Percentiles rank a stretch among this genome's conserved stretches.
These are phyloP conservation scores for Globisporangium paroecandrum DNA, from an alignment of 352 stramenopile species.

Conservation along the genomic window DNA sequence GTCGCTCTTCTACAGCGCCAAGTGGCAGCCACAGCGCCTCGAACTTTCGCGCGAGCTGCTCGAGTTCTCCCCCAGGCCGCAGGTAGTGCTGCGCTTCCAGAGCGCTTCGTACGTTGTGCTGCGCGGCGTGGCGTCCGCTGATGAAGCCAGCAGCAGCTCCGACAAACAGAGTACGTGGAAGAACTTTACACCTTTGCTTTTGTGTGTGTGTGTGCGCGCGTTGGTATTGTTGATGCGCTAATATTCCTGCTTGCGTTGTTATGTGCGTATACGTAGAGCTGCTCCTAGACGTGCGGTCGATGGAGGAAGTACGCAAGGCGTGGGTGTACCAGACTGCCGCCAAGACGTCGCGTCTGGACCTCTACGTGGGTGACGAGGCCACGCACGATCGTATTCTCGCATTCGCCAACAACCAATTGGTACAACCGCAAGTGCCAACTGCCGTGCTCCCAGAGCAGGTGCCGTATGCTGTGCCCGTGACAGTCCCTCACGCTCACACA, in stretches of 20 bases:
- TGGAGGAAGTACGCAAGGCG: constrained; percentile 35
- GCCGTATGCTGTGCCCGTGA: constrained; percentile 10
- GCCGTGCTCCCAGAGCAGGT: neutral
- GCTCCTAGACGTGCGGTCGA: constrained; percentile 34
- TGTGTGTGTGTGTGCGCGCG: neutral
- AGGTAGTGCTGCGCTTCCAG: constrained; percentile 33
- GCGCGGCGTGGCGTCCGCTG: constrained; percentile 1
- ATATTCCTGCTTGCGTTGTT: constrained; percentile 3
- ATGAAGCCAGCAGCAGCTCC: neutral
- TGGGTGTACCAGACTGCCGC: constrained; percentile 46
- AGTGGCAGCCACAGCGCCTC: constrained; percentile 26
- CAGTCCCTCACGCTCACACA: neutral
- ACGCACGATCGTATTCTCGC: constrained; percentile 25
- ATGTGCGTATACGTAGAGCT: constrained; percentile 14
- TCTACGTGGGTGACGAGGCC: constrained; percentile 37
- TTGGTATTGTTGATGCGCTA: neutral
- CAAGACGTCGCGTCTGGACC: constrained; percentile 27
- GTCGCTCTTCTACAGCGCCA: constrained; percentile 35
- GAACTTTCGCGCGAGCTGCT: constrained; percentile 24
- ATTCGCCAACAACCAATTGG: constrained; percentile 7
- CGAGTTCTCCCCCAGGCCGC: constrained; percentile 28
- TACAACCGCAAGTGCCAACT: neutral
- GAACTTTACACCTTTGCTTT: no score
- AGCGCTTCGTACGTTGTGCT: constrained; percentile 26
- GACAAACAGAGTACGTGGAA: constrained; percentile 15